Evolutionary conservation across 2,329 filamentous ascomycete species (phyloP), one percentile per base, ranked within the genome.

Genomic region (Verticillium zaregamsianum): DNA sequence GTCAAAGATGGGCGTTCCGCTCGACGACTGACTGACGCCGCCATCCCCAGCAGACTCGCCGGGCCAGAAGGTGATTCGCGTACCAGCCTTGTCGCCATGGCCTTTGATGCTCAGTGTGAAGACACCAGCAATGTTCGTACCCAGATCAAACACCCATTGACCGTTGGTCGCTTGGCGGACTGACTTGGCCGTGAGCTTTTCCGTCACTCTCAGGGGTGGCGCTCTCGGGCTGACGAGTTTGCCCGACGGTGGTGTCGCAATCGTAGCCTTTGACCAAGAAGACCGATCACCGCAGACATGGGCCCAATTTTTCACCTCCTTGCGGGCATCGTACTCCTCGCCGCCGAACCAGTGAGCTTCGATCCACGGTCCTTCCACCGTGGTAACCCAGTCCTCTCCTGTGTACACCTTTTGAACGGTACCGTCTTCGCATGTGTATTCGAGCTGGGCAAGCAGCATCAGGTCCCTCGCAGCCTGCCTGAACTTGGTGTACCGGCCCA

Each of bases 341-440:
- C 62, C 62, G 23, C 64, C 62, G 40, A 61, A 64, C 60, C 64
- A 65, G 2, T 60, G 58, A 4, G 49, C 59, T 52, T 66, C 62
- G 15, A 64, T 6, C 32, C 60, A 59, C 2, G 61, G 62, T 3
- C 64, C 62, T 3, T 62, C 31, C 20, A 64, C 54, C 20, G 58
- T 63, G 2, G 60, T 65, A 23, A 59, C 14, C 60, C 64, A 64
- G 1, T 37, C 39, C 39, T 58, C 54, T 17, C 63, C 62, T 1
- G 62, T 61, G 25, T 28, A 57, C 1, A 55, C 32, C 20, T 9
- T 45, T n/a, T 55, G 15, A 2, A 58, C 55, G 5, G 58, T 55
- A 6, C 56, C 59, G 33, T 52, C 33, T 7, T 60, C 52, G 37
- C 64, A 66, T 9, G 57, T 61, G 40, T 65, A 64, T 15, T 66